Evolutionary conservation across 2,329 filamentous ascomycete genomes (phyloP), one percentile per base, ranked within the genome.

Genomic region (Aureobasidium sp.): DNA sequence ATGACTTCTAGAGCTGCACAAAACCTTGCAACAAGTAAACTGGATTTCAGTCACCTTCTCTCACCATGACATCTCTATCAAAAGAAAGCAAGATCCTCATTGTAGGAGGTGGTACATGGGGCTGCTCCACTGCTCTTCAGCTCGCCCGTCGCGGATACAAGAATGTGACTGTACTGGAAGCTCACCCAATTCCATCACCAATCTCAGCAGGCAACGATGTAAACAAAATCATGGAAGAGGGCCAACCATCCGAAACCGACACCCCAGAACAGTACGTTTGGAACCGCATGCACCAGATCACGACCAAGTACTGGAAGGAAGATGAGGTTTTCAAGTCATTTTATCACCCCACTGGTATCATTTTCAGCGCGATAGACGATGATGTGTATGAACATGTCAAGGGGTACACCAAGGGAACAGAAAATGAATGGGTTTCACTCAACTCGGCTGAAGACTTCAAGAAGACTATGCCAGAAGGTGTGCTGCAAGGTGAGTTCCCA

Each of bases 191-290:
- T 3, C 74, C 74, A 1, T 76, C 73, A 4, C 62, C 66, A 4
- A 74, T 75, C 48, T 71, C 74, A 12, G 74, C 74, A 3, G 74
- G 74, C n/a, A 75, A 75, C 62, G 74, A 77, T 57, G 63, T 76
- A 35, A 75, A 76, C 58, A 76, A 76, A 55, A 76, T 77, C 52
- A 68, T 71, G 70, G 64, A 74, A 62, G 54, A 70, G 66, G 60
- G 71, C 71, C 34, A 19, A 47, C 51, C 30, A 1, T 47, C 27
- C 1, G 17, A 38, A 6, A 29, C 11, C 6, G 45, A 67, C 54
- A 57, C 62, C 25, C 61, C 67, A 52, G 64, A 70, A n/a, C 63
- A 62, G 42, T 67, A 62, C 57, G 65, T 64, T 59, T 71, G 64
- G 61, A 60, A 64, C 29, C 58, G 56, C 6, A 58, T 69, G 16